Percentiles rank a stretch among this genome's conserved stretches.
Conservation (phyloP, 441 rosid genomes). For the Croton setiger region DNA sequence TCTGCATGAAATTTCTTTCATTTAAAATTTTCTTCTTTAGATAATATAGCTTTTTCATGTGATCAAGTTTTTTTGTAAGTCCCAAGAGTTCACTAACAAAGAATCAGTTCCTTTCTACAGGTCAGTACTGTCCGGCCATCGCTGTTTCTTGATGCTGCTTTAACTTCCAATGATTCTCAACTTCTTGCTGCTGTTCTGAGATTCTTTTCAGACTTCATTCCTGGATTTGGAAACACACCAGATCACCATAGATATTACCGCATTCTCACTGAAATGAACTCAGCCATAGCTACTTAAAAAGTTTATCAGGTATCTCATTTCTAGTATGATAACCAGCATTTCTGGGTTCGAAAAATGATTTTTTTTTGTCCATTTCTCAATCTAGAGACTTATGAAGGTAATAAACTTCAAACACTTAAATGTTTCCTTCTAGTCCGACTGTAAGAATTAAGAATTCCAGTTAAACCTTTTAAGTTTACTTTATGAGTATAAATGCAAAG, state of each 20-base stretch:
- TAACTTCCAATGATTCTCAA: conserved; percentile 61
- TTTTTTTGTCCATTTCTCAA: neutral
- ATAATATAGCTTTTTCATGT: too few species aligned
- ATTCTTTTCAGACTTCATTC: conserved; percentile 75
- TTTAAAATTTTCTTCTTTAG: too few species aligned
- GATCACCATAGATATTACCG: conserved; percentile 56
- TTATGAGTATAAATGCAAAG: neutral
- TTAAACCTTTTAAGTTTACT: too few species aligned
- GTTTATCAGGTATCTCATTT: neutral
- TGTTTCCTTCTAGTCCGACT: neutral
- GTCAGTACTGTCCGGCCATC: conserved; percentile 65
- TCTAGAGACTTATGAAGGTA: neutral
- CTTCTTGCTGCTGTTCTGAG: conserved; percentile 83
- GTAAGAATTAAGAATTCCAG: too few species aligned
- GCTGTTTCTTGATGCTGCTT: conserved; percentile 77
- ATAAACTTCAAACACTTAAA: neutral
- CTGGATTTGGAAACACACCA: conserved; percentile 60
- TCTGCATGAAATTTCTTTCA: neutral
- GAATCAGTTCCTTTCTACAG: conserved; percentile 43
- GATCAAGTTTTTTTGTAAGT: too few species aligned
- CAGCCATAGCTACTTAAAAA: conserved; percentile 27
- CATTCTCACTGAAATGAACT: conserved; percentile 64
- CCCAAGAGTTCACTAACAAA: too few species aligned
- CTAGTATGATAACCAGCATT: neutral
- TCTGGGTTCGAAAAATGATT: neutral